These are phyloP conservation scores for Phytophthora constricta DNA, from an alignment of 352 stramenopile genomes.

Conservation along the genomic window DNA sequence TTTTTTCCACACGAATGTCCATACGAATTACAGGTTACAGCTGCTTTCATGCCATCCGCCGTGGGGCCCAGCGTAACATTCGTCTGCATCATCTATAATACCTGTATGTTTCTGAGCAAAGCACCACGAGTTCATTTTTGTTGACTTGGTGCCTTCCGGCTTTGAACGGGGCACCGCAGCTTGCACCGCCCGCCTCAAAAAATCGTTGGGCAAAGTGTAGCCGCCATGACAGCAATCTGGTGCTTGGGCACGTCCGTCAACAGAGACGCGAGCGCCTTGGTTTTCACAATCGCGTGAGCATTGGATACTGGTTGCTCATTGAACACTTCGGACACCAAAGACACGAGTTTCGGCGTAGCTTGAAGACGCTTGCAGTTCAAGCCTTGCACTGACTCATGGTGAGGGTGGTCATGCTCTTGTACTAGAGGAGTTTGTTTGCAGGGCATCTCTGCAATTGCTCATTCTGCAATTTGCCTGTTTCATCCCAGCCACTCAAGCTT, in stretches of 20 bases:
- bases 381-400: neutral
- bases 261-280: neutral
- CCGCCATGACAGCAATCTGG: neutral
- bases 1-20: neutral
- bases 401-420: too few relatives aligned
- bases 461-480: slow-evolving; percentile 17
- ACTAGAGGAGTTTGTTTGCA: too few relatives aligned
- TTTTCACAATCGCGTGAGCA: neutral
- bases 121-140: neutral
- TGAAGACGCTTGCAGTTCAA: neutral
- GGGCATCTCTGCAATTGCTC: neutral
- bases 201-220: too few relatives aligned
- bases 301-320: neutral
- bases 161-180: neutral
- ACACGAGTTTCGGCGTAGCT: neutral
- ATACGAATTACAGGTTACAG: neutral
- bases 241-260: neutral
- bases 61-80: neutral
- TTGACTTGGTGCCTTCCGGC: neutral
- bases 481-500: slow-evolving; percentile 9
- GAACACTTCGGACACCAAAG: neutral
- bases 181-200: too few relatives aligned
- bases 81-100: neutral
- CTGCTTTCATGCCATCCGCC: too few relatives aligned
- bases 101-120: neutral